Evolutionary conservation across 2,329 filamentous ascomycete species (phyloP).

Genomic region (Remersonia thermophila): DNA sequence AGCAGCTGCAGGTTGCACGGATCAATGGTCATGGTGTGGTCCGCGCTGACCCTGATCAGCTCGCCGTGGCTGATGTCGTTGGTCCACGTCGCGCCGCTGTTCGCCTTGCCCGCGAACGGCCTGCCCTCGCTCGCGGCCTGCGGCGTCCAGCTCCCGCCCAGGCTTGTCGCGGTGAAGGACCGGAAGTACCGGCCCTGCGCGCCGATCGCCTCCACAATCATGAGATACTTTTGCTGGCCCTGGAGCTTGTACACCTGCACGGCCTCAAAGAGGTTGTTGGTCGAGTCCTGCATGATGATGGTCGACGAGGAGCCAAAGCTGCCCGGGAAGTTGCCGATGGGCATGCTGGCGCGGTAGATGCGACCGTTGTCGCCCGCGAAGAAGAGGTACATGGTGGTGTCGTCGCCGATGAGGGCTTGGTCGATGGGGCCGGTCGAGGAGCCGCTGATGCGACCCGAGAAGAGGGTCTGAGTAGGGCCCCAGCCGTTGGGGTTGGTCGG

Average conservation of each 20-base stretch:
- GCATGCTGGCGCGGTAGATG: slow-evolving; percentile 53
- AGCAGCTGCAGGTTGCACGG: slow-evolving; percentile 53
- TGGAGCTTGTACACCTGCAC: slow-evolving; percentile 52
- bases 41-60: slow-evolving; percentile 40
- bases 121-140: slow-evolving; percentile 41
- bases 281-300: slow-evolving; percentile 39
- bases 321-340: slow-evolving; percentile 48
- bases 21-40: slow-evolving; percentile 52
- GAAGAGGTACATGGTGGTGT: slow-evolving; percentile 52
- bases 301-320: slow-evolving; percentile 41
- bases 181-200: slow-evolving; percentile 50
- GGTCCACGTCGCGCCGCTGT: slow-evolving; percentile 53
- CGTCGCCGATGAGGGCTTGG: slow-evolving; percentile 51
- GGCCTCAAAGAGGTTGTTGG: slow-evolving; percentile 50
- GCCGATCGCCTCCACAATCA: slow-evolving; percentile 55
- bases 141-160: slow-evolving; percentile 45
- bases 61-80: slow-evolving; percentile 57
- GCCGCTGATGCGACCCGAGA: slow-evolving; percentile 39
- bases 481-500: slow-evolving; percentile 46
- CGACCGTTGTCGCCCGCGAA: slow-evolving; percentile 55
- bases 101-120: slow-evolving; percentile 57
- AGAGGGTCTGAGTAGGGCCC: slow-evolving; percentile 41
- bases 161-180: slow-evolving; percentile 47
- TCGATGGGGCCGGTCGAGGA: slow-evolving; percentile 46
- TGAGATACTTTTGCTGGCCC: slow-evolving; percentile 46